phyloP scores from a whole-genome alignment of 2,329 filamentous ascomycete genomes.

The Aspergillus ochraceoroseus region DNA sequence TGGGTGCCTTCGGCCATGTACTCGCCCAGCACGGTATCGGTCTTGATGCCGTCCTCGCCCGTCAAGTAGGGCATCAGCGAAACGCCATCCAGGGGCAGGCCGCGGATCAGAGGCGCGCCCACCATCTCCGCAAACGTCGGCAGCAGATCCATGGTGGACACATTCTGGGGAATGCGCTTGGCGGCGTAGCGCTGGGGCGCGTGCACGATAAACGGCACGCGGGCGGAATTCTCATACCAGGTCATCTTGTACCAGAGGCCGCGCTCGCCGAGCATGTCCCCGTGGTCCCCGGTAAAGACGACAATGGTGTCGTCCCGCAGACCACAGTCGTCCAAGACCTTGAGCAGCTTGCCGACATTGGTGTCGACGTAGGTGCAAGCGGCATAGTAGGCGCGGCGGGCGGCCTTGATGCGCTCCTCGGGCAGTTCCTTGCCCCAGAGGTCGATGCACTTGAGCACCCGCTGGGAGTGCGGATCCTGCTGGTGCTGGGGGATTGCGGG shows the following conservation, averaged over 20 bases:
- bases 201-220: conserved; percentile 81
- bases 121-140: conserved; percentile 83
- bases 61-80: conserved; percentile 73
- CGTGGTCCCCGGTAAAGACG: conserved; percentile 89
- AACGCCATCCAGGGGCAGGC: conserved; percentile 78
- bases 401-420: conserved; percentile 78
- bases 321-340: conserved; percentile 70
- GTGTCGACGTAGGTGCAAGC: conserved; percentile 92
- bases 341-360: conserved; percentile 77
- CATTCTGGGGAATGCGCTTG: conserved; percentile 73
- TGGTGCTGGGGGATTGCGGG: conserved; percentile 68
- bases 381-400: conserved; percentile 84
- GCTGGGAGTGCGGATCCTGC: conserved; percentile 80
- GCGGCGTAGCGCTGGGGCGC: conserved; percentile 70
- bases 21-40: conserved; percentile 88
- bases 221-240: conserved; percentile 87
- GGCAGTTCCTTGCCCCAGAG: conserved; percentile 78
- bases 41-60: conserved; percentile 51
- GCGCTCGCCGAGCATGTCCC: conserved; percentile 91
- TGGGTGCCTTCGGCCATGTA: conserved; percentile 93
- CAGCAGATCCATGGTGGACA: conserved; percentile 85
- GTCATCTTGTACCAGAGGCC: conserved; percentile 96
- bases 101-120: conserved; percentile 62
- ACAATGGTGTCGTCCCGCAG: conserved; percentile 82
- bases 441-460: conserved; percentile 79